Conservation (phyloP, 1,284 basidiomycete species). For the Schizopora paradoxa region DNA sequence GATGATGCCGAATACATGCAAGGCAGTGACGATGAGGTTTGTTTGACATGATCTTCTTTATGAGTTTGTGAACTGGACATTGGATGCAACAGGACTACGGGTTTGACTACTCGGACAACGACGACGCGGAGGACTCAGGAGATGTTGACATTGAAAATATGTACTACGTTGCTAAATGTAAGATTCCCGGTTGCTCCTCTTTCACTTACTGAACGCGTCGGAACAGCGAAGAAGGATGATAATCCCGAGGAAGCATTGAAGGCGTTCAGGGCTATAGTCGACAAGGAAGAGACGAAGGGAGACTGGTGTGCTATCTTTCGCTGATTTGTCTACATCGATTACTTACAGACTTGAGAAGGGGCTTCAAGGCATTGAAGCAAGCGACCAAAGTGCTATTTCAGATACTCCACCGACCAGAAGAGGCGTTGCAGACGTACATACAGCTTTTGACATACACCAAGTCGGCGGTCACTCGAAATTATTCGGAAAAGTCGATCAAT, state of each 20-base stretch:
- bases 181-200: conserved; percentile 24
- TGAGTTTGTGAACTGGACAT: conserved; percentile 13
- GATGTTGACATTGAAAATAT: conserved; percentile 96
- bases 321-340: background rate
- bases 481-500: conserved; percentile 98
- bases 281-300: conserved; percentile 85
- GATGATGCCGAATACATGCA: conserved; percentile 90
- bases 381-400: conserved; percentile 94
- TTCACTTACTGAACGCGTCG: conserved; percentile 8
- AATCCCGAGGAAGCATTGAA: conserved; percentile 84
- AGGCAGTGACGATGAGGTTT: conserved; percentile 75
- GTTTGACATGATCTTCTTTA: conserved; percentile 15
- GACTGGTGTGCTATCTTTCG: conserved; percentile 64
- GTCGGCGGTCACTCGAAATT: conserved; percentile 85
- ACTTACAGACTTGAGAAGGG: conserved; percentile 48
- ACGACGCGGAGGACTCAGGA: conserved; percentile 72
- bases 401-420: conserved; percentile 68
- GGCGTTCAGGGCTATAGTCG: conserved; percentile 83
- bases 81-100: conserved; percentile 73
- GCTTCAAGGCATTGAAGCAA: conserved; percentile 98
- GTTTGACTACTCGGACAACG: conserved; percentile 94
- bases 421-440: conserved; percentile 84
- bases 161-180: conserved; percentile 97
- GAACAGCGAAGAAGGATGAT: conserved; percentile 84
- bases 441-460: conserved; percentile 89